Evolutionary conservation across 2,329 filamentous ascomycete species (phyloP).

Genomic region (Aquanectria penicillioides): DNA sequence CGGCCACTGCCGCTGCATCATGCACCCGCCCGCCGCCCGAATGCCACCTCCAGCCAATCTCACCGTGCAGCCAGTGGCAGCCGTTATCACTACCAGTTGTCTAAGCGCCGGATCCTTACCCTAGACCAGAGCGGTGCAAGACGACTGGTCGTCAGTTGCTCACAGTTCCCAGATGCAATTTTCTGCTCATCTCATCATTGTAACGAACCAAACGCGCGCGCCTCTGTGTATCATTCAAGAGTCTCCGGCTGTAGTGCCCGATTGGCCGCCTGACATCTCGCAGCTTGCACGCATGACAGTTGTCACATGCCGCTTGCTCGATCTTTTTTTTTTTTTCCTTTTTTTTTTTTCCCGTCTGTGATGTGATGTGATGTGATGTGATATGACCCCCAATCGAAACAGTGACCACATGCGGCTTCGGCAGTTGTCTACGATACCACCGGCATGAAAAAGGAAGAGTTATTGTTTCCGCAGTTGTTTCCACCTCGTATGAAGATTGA

Average conservation of each 20-base stretch:
- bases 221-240: background rate
- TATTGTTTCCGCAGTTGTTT: too few relatives aligned
- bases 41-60: slow-evolving; percentile 3
- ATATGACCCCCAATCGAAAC: background rate
- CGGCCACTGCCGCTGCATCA: slow-evolving; percentile 1
- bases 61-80: background rate
- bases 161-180: background rate
- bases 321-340: too few relatives aligned
- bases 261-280: slow-evolving; percentile 7
- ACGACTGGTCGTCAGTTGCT: background rate
- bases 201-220: background rate
- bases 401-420: too few relatives aligned
- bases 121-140: background rate
- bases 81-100: background rate
- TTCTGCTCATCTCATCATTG: background rate
- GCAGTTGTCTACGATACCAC: too few relatives aligned
- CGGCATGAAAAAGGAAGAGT: too few relatives aligned
- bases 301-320: slow-evolving; percentile 14
- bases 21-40: background rate
- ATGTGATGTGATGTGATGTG: too few relatives aligned
- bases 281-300: background rate
- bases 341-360: too few relatives aligned
- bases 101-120: slow-evolving; percentile 19
- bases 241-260: background rate
- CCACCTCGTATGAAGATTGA: too few relatives aligned